Evolutionary conservation across 345 rosid species (phyloP).

Genomic region (Rhodomyrtus tomentosa): DNA sequence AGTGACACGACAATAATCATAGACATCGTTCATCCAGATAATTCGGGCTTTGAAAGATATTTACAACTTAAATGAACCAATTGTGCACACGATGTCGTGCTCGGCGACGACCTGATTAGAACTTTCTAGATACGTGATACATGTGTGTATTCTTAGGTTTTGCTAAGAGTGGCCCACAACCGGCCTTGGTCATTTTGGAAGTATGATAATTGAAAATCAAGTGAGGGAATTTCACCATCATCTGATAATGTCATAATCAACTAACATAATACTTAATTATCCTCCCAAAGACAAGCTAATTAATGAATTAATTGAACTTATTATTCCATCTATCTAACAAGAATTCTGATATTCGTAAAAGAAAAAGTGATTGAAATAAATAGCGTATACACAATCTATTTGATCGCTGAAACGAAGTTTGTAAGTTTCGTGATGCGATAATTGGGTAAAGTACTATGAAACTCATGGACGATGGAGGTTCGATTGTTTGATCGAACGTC

Average conservation of each 20-base stretch:
- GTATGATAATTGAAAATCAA: background rate
- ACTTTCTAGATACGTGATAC: background rate
- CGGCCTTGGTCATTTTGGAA: background rate
- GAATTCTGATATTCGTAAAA: background rate
- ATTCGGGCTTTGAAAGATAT: fast-evolving
- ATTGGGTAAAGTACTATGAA: fast-evolving
- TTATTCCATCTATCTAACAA: background rate
- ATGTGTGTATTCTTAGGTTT: background rate
- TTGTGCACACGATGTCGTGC: background rate
- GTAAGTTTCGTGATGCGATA: background rate
- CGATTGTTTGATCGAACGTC: background rate
- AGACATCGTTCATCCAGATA: background rate
- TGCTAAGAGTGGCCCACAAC: background rate
- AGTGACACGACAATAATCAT: no score
- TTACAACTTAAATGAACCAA: background rate
- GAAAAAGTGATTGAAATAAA: background rate
- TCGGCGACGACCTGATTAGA: background rate
- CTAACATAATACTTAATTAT: background rate
- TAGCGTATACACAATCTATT: background rate
- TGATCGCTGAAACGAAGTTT: background rate
- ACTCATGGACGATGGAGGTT: background rate
- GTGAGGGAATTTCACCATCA: background rate
- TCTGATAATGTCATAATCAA: background rate
- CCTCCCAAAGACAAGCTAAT: background rate
- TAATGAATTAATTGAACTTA: background rate